Evolutionary conservation across 805 yeast species (phyloP).

Genomic region (Kuraishia hungarica): DNA sequence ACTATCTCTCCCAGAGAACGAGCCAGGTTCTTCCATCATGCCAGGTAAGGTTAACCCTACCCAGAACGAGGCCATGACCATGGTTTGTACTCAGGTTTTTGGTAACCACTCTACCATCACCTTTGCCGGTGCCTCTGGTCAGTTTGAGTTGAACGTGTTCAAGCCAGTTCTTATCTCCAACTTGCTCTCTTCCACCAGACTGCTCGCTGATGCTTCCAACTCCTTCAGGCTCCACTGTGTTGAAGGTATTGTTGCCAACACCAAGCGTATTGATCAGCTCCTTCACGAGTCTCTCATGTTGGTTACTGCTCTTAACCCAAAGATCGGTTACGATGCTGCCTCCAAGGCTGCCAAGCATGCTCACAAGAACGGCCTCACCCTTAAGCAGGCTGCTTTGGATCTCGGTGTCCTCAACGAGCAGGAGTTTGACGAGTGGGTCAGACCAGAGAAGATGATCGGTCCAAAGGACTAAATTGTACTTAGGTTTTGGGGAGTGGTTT

Average conservation of each 20-base stretch:
- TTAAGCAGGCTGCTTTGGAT: constrained; percentile 91
- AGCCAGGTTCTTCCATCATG: constrained; percentile 99
- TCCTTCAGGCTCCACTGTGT: constrained; percentile 95
- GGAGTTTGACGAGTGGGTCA: constrained; percentile 95
- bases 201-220: constrained; percentile 80
- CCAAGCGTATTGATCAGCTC: constrained; percentile 75
- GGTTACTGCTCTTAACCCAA: constrained; percentile 97
- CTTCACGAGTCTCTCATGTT: constrained; percentile 95
- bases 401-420: constrained; percentile 73
- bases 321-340: constrained; percentile 96
- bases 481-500: not conserved
- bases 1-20: constrained; percentile 91
- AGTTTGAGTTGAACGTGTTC: constrained; percentile 96
- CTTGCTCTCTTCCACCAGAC: constrained; percentile 78
- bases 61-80: constrained; percentile 96
- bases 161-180: constrained; percentile 93
- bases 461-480: constrained; percentile 39
- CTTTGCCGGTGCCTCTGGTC: constrained; percentile 97
- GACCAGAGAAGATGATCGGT: constrained; percentile 97
- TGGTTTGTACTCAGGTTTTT: constrained; percentile 96
- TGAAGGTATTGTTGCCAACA: constrained; percentile 87
- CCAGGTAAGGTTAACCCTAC: constrained; percentile 99
- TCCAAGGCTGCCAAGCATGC: constrained; percentile 98
- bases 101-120: constrained; percentile 96
- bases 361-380: constrained; percentile 93